Base-by-base conservation (phyloP, 1,284 basidiomycete species). In the Cutaneotrichosporon daszewskae region DNA sequence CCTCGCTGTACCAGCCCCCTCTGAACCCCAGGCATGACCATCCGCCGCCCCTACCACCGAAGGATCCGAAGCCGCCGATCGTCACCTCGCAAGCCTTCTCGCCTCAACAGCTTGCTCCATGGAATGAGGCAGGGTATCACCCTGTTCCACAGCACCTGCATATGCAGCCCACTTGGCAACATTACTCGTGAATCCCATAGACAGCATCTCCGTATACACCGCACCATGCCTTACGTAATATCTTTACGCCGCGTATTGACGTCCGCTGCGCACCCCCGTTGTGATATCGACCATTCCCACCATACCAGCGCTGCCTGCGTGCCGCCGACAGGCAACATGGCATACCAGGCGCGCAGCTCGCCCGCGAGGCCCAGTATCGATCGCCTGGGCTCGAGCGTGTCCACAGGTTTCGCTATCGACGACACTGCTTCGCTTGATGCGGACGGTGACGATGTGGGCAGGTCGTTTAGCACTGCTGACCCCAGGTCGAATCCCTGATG, bases 401-500 rank as follows among this genome's bases (percentile, higher is more conserved):
- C 52, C 25, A 55, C 48, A 10, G 45, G 42, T 38, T 14, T 26
- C 34, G n/a, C 41, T 4, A 42, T 54, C 32, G 51, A 50, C 32
- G 51, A 53, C 16, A 18, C 16, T 5, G 24, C 20, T 33, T n/a
- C 29, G 13, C n/a, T 16, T 24, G 31, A 41, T 13, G 47, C 51
- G 13, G 56, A 51, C 24, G 47, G 37, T 5, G 54, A 53, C 32
- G 51, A 51, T 5, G 54, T 56, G 37, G 28, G 56, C 31, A 13
- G 1, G 1, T n/a, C 10, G 32, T 10, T 12, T 13, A 3, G 5
- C 3, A 11, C 18, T 9, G 43, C 32, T 48, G 9, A 40, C 42
- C 4, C 14, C 36, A 74, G 70, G 59, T 75, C 36, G 72, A 74
- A 39, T 62, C 61, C 29, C 48, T 76, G 10, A 64, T 72, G 46